A percentile compares a stretch with the other conserved stretches of the same genome.
phyloP scores from a whole-genome alignment of 2,329 filamentous ascomycete species.

The Trichophyton simii region DNA sequence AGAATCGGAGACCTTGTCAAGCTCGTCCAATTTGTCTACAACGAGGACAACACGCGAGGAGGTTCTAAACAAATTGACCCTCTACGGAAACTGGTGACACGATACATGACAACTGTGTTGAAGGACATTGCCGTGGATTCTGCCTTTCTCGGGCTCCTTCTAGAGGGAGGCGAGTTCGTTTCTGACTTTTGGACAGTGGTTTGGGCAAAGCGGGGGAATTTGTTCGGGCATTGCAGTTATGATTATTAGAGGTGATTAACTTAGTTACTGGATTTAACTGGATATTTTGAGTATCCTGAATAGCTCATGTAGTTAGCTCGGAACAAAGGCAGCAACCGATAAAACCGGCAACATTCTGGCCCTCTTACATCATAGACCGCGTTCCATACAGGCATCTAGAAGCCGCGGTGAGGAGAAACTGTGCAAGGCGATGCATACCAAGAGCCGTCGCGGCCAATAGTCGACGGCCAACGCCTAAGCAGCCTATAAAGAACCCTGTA shows the following conservation, averaged over 20 bases:
- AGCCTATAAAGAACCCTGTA: constrained; percentile 3
- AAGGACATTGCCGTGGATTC: neutral
- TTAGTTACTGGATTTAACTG: too few species aligned
- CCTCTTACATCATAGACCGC: neutral
- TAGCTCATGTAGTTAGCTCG: too few species aligned
- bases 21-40: neutral
- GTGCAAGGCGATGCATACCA: neutral
- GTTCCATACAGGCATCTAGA: neutral
- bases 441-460: neutral
- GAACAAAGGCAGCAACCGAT: too few species aligned
- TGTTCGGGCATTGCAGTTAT: too few species aligned
- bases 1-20: neutral
- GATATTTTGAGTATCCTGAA: too few species aligned
- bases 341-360: neutral
- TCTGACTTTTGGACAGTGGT: neutral
- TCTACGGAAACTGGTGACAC: neutral
- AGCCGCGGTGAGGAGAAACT: neutral
- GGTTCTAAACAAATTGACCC: neutral
- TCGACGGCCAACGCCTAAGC: neutral
- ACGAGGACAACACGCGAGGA: neutral
- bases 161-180: constrained; percentile 4
- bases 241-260: too few species aligned
- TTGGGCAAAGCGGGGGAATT: neutral
- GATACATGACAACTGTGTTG: neutral
- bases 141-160: neutral